phyloP scores from a whole-genome alignment of 352 stramenopile genomes.

The Phytophthora idaei region DNA sequence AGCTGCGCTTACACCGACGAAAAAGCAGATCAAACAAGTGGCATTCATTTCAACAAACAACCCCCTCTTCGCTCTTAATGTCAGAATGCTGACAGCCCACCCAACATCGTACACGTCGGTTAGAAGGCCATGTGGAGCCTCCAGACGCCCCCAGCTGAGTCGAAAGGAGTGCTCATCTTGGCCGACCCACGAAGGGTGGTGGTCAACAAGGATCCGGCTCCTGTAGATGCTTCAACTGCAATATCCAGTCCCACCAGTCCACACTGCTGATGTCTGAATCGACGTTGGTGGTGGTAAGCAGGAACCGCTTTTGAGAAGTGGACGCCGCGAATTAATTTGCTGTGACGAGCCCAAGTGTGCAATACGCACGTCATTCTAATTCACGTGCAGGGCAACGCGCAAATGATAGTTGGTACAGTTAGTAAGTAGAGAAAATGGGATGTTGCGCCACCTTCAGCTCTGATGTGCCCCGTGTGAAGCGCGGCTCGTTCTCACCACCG shows the following conservation, averaged over 20 bases:
- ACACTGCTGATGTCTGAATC: constrained; percentile 5
- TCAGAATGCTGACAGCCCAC: too few species aligned
- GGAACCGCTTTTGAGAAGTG: too few species aligned
- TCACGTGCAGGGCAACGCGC: neutral
- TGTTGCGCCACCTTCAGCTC: neutral
- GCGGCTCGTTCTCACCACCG: too few species aligned
- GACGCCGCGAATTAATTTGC: constrained; percentile 17
- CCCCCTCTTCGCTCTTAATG: too few species aligned
- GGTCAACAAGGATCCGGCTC: constrained; percentile 14
- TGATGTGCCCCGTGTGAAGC: constrained; percentile 4
- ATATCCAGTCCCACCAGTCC: too few species aligned
- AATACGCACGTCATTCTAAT: constrained; percentile 27
- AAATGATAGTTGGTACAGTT: neutral
- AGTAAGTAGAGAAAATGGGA: constrained; percentile 6
- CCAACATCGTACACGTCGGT: too few species aligned
- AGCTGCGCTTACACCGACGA: too few species aligned
- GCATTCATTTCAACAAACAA: too few species aligned
- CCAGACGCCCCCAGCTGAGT: too few species aligned
- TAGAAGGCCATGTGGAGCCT: too few species aligned
- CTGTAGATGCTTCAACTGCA: neutral
- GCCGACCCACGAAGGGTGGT: neutral
- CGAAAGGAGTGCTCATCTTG: too few species aligned
- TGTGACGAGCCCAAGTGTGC: neutral
- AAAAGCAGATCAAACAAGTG: too few species aligned
- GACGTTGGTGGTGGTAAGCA: neutral